Conservation (phyloP, 768 basidiomycete genomes). For the Amanita rubescens region DNA sequence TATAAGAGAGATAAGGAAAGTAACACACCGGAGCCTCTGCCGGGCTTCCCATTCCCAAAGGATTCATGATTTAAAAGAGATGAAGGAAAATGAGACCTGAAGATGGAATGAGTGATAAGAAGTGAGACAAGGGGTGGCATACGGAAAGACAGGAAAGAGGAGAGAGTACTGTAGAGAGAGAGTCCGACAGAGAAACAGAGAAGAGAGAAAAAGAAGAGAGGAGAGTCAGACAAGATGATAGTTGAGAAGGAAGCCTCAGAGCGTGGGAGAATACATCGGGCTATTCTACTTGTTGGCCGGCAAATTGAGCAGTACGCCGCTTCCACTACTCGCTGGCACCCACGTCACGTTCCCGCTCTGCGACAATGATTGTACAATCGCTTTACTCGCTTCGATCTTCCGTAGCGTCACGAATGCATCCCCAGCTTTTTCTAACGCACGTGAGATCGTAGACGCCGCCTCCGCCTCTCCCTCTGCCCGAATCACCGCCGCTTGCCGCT, state of each 20-base stretch:
- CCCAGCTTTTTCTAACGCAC: constrained; percentile 86
- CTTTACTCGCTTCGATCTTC: constrained; percentile 97
- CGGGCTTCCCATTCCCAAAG: constrained; percentile 60
- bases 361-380: constrained; percentile 82
- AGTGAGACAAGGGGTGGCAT: constrained; percentile 22
- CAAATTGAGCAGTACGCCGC: constrained; percentile 79
- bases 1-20: constrained; percentile 17
- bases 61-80: constrained; percentile 65
- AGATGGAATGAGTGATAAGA: constrained; percentile 17
- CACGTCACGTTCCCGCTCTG: constrained; percentile 83
- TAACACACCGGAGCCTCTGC: constrained; percentile 73
- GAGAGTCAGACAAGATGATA: constrained; percentile 42
- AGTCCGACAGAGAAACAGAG: constrained; percentile 53
- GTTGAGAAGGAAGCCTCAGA: constrained; percentile 35
- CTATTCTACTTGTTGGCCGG: constrained; percentile 44
- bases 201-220: constrained; percentile 36
- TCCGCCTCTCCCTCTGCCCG: constrained; percentile 98
- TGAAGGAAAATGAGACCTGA: constrained; percentile 46
- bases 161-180: constrained; percentile 42
- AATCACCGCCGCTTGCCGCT: constrained; percentile 96
- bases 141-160: constrained; percentile 49
- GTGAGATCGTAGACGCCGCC: constrained; percentile 89
- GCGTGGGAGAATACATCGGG: constrained; percentile 32
- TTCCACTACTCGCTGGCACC: constrained; percentile 71
- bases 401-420: constrained; percentile 93